phyloP scores from a whole-genome alignment of 2,329 filamentous ascomycete species.

The Diaporthe citri region DNA sequence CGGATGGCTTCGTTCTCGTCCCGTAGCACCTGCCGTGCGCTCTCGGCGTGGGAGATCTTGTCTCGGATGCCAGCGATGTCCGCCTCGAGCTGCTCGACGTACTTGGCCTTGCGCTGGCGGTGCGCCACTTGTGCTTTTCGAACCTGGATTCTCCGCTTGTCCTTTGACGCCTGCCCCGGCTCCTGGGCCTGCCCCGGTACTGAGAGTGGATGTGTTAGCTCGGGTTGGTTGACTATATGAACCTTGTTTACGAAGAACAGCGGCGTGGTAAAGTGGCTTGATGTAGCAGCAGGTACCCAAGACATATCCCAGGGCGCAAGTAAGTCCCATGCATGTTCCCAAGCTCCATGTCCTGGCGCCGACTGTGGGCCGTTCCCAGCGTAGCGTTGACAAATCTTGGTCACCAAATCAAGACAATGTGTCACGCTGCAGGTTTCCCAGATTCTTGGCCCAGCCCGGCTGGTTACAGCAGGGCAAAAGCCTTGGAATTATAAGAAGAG shows the following conservation, averaged over 20 bases:
- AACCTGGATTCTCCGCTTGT: constrained; percentile 66
- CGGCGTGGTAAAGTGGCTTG: background rate
- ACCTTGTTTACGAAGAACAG: background rate
- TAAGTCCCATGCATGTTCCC: constrained; percentile 4
- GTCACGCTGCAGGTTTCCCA: constrained; percentile 29
- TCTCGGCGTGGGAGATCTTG: constrained; percentile 57
- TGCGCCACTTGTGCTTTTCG: constrained; percentile 67
- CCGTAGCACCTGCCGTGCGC: constrained; percentile 53
- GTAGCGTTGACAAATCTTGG: constrained; percentile 39
- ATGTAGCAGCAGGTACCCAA: constrained; percentile 1
- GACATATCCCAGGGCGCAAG: background rate
- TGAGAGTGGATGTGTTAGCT: constrained; percentile 31
- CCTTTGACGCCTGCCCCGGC: constrained; percentile 43
- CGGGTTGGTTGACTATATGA: constrained; percentile 5
- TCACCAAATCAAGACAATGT: constrained; percentile 36
- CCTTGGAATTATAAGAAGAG: constrained; percentile 24
- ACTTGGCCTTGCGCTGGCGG: constrained; percentile 68
- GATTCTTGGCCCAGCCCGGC: background rate
- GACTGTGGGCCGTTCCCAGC: background rate
- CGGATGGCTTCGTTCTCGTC: constrained; percentile 60
- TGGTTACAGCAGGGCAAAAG: constrained; percentile 17
- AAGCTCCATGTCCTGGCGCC: background rate
- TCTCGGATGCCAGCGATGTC: constrained; percentile 62
- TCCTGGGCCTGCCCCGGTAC: constrained; percentile 29
- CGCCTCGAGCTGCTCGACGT: constrained; percentile 66